Evolutionary conservation across 2,329 filamentous ascomycete genomes (phyloP), one percentile per base, ranked within the genome.

Genomic region (Arthrobotrys entomopaga): DNA sequence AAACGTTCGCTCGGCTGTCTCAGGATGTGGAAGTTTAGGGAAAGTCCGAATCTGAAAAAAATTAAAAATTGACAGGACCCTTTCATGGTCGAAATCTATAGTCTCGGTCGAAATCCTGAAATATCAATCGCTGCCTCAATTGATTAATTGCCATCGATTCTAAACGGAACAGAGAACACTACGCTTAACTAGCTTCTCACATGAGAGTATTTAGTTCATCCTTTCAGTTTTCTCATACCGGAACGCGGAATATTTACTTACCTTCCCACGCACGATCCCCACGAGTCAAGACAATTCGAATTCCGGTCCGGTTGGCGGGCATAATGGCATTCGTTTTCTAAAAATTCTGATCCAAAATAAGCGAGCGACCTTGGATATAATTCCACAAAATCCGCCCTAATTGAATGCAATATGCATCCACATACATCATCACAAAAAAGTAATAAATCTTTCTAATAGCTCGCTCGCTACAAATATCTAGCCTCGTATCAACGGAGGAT

Each of bases 41-140:
- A 60, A 73, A 73, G 61, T 66, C 61, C 46, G 20, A 34, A 34
- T 10, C 10, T 1, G 29, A 34, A 34, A 34, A 34, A 34, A 34
- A n/a, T n/a, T n/a, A n/a, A n/a, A n/a, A n/a, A 20, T 63, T 65
- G 59, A 54, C 67, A 72, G 46, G 7, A 29, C 52, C 52, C 34
- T 16, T 48, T 64, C 43, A 13, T 10, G 5, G 10, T 8, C 29
- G 29, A 34, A 34, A 34, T 34, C 29, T n/a, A n/a, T n/a, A n/a
- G n/a, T n/a, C n/a, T n/a, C 29, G 5, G 10, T 8, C 29, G 29
- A 34, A 34, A 34, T 34, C 29, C 29, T 34, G 29, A 6, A n/a
- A 46, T 13, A 46, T 46, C 42, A 13, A 46, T 16, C 42, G 16
- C 13, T 46, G 15, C 13, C 13, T 46, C 42, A 15, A 46, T 46